Evolutionary conservation across 169 alveolate species (phyloP).

Genomic region (Plasmodium coatneyi): DNA sequence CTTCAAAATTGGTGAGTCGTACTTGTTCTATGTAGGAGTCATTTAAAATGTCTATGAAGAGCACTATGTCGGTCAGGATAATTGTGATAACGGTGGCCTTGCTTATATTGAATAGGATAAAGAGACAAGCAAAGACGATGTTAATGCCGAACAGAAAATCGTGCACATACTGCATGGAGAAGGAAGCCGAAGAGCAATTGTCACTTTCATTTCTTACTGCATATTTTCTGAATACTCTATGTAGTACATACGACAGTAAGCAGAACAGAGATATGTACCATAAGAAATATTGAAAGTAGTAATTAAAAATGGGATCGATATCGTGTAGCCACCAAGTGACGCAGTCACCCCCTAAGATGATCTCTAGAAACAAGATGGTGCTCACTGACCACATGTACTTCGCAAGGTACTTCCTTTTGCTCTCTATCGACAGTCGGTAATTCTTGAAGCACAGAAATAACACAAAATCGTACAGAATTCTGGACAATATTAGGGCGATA

Average conservation of each 20-base stretch:
- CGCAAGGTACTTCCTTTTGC: constrained; percentile 57
- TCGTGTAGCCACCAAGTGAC: constrained; percentile 73
- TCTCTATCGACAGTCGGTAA: constrained; percentile 28
- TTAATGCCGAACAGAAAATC: constrained; percentile 49
- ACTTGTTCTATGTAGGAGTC: constrained; percentile 70
- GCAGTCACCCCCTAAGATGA: constrained; percentile 49
- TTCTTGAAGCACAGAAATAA: constrained; percentile 17
- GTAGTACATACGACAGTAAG: not conserved
- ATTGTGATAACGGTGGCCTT: constrained; percentile 52
- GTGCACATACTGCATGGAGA: constrained; percentile 9
- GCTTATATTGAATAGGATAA: constrained; percentile 39
- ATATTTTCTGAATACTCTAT: constrained; percentile 1
- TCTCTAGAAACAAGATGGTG: constrained; percentile 39
- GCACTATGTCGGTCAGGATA: constrained; percentile 19
- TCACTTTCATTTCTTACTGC: constrained; percentile 3
- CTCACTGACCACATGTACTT: constrained; percentile 71
- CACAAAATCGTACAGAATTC: constrained; percentile 56
- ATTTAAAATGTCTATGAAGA: constrained; percentile 54
- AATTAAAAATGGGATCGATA: constrained; percentile 66
- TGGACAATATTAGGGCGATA: constrained; percentile 32
- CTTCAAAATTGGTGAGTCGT: constrained; percentile 6
- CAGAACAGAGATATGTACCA: constrained; percentile 42
- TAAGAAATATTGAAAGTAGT: constrained; percentile 62
- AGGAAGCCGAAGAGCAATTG: not conserved
- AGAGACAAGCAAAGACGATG: constrained; percentile 30